Conservation (phyloP, 73 alveolate genomes). For the Breviolum minutum region DNA sequence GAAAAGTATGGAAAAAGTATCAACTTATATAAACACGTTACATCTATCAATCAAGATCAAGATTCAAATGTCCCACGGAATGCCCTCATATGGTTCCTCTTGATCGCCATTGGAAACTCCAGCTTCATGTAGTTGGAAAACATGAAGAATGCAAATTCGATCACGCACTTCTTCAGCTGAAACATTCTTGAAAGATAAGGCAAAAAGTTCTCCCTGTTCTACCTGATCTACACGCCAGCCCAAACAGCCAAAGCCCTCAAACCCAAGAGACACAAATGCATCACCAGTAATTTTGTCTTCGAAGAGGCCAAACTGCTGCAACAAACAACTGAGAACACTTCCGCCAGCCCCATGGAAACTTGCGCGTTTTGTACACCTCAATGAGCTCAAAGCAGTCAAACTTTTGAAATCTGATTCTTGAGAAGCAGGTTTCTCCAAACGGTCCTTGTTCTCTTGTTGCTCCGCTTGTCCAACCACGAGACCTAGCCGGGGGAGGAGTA, state of each 20-base stretch:
- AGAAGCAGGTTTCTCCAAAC: background rate
- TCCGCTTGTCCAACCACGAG: too few species aligned
- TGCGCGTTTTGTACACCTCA: background rate
- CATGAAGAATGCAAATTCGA: background rate
- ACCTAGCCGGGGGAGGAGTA: too few species aligned
- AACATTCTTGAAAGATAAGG: background rate
- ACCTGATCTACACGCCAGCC: background rate
- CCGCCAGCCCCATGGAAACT: background rate
- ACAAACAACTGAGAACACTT: background rate
- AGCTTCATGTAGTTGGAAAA: background rate
- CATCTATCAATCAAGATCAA: background rate
- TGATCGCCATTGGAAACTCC: background rate
- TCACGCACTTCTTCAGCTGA: background rate
- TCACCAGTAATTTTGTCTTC: background rate
- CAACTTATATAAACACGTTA: background rate
- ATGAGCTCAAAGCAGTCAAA: background rate
- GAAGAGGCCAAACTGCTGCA: background rate
- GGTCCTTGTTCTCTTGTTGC: background rate
- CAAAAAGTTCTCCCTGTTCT: background rate
- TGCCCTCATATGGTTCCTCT: background rate
- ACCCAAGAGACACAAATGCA: background rate
- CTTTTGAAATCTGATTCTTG: background rate
- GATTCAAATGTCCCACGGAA: background rate
- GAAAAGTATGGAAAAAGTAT: background rate
- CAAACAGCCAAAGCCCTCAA: background rate